Conservation (phyloP, 106 monocot genomes). For the Dendrobium nobile region DNA sequence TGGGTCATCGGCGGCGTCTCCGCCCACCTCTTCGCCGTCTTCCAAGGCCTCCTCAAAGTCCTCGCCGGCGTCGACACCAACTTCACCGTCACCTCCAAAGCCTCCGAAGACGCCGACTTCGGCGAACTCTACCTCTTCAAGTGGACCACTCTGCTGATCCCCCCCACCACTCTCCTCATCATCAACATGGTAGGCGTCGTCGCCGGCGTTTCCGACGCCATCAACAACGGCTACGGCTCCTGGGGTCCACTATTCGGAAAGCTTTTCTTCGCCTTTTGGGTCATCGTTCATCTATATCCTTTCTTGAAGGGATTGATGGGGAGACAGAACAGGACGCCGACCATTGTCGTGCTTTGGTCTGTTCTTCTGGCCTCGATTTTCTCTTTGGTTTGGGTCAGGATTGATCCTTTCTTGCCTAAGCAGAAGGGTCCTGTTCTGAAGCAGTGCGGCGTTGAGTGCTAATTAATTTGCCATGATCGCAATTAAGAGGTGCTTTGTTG, state of each 20-base stretch:
- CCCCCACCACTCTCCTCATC: slow-evolving; percentile 82
- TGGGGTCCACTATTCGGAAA: slow-evolving; percentile 94
- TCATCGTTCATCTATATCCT: slow-evolving; percentile 80
- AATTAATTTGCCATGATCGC: not conserved
- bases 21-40: slow-evolving; percentile 91
- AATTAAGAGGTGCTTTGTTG: too few species aligned
- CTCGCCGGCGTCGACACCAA: slow-evolving; percentile 82
- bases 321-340: slow-evolving; percentile 87
- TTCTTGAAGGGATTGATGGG: slow-evolving; percentile 94
- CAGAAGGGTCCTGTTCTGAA: slow-evolving; percentile 58
- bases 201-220: slow-evolving; percentile 80
- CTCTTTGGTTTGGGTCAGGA: slow-evolving; percentile 90
- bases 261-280: slow-evolving; percentile 93
- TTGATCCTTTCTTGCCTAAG: slow-evolving; percentile 92
- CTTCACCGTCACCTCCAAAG: slow-evolving; percentile 89
- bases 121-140: slow-evolving; percentile 87
- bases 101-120: slow-evolving; percentile 55
- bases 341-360: slow-evolving; percentile 90
- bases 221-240: slow-evolving; percentile 88
- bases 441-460: slow-evolving; percentile 79
- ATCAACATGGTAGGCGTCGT: slow-evolving; percentile 94
- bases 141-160: slow-evolving; percentile 84
- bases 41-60: slow-evolving; percentile 93
- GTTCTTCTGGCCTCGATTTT: slow-evolving; percentile 80
- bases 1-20: slow-evolving; percentile 97